Evolutionary conservation across 2,329 filamentous ascomycete species (phyloP), one percentile per base, ranked within the genome.

Genomic region (Gnomoniopsis smithogilvyi): DNA sequence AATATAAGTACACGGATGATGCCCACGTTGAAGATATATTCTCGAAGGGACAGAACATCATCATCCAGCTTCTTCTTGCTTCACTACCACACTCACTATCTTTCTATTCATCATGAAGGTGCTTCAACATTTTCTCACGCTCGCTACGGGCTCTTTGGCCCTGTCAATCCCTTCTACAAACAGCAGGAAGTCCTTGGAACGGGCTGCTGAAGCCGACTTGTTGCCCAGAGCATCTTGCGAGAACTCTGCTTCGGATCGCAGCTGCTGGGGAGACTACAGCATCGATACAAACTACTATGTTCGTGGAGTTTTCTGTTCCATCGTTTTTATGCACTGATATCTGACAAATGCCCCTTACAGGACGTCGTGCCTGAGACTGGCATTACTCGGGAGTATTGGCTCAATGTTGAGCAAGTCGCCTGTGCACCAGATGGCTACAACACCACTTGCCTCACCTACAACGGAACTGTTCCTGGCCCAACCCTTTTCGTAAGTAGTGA

Each of bases 391-490:
- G 67, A 70, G 43, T 64, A 66, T 38, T 70, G 64, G 64, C 63
- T 70, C 15, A 63, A 62, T 2, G 61, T 67, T 10, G 45, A 62
- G 19, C 54, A 66, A n/a, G 63, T 56, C 0, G 22, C 49, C 8
- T 69, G 66, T 52, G 51, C 63, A 4, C 68, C 64, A 0, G 67
- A 70, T 33, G 67, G 68, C 3, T 63, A 64, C 49, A 34, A 58
- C 6, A 60, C 65, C 3, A 64, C 62, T 1, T 68, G 66, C 58
- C 65, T 67, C 64, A 64, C 69, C 19, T 64, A 72, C 63, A 73
- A 73, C 59, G 71, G 71, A 41, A 68, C 64, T 1, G 64, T 71
- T 19, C 70, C 71, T 0, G 70, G 70, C 8, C 70, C 70, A 0
- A 64, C 65, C 15, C 67, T 73, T 60, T 60, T 67, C 22, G 60